phyloP scores from a whole-genome alignment of 1,284 basidiomycete species.

The Ganoderma meredithae region DNA sequence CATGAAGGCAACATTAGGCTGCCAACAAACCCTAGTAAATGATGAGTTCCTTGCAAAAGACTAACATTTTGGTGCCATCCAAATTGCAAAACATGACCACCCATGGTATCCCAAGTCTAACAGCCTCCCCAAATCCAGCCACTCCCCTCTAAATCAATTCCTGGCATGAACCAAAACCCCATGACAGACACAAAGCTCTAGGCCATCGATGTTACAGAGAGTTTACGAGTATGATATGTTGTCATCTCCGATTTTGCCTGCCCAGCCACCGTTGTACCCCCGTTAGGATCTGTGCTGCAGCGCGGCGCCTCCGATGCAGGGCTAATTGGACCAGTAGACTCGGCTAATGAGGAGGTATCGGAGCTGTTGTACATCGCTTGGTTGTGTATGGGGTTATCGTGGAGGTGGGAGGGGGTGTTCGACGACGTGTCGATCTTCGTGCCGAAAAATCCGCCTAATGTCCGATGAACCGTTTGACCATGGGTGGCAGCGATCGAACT shows the following conservation, averaged over 20 bases:
- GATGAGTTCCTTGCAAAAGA: no score
- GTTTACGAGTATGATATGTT: neutral
- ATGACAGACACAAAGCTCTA: neutral
- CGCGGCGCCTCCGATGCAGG: slow-evolving; percentile 35
- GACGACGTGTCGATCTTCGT: slow-evolving; percentile 62
- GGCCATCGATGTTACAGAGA: neutral
- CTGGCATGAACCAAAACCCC: neutral
- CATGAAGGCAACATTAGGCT: no score
- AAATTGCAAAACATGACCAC: no score
- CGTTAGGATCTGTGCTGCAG: neutral
- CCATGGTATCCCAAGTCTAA: neutral
- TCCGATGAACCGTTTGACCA: slow-evolving; percentile 53
- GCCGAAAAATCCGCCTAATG: slow-evolving; percentile 74
- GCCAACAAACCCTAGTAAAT: no score
- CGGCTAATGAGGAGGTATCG: slow-evolving; percentile 46
- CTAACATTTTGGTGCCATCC: no score
- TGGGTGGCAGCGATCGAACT: slow-evolving; percentile 40
- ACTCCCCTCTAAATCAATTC: neutral
- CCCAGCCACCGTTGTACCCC: neutral
- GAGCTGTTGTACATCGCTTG: slow-evolving; percentile 45
- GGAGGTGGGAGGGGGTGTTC: slow-evolving; percentile 36
- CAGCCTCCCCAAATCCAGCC: neutral
- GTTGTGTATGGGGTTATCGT: slow-evolving; percentile 30
- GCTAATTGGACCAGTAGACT: slow-evolving; percentile 46
- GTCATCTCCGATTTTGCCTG: neutral